Percentiles rank a stretch among this genome's conserved stretches.
These are phyloP conservation scores for Neonectria sp. DNA, from an alignment of 2,329 filamentous ascomycete genomes.

Conservation along the genomic window DNA sequence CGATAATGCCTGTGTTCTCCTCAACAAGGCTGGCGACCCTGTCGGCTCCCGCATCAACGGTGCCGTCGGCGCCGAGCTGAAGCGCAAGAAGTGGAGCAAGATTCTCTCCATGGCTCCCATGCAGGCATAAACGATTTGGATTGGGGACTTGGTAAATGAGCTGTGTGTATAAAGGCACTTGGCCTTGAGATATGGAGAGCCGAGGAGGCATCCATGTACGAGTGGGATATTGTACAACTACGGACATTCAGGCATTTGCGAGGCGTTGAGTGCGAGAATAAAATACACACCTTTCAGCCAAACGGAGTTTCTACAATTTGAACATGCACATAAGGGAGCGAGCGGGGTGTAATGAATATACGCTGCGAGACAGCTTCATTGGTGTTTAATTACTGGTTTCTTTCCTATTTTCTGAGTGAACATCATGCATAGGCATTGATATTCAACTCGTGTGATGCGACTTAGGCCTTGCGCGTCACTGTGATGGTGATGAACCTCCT, in stretches of 20 bases:
- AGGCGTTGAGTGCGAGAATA: slow-evolving; percentile 52
- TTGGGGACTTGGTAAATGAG: slow-evolving; percentile 7
- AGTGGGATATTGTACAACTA: slow-evolving; percentile 53
- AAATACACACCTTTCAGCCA: slow-evolving; percentile 46
- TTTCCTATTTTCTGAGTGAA: slow-evolving; percentile 9
- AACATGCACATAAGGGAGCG: slow-evolving; percentile 23
- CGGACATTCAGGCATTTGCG: slow-evolving; percentile 52
- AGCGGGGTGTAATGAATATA: neutral
- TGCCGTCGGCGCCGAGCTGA: slow-evolving; percentile 90
- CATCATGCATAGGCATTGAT: slow-evolving; percentile 24
- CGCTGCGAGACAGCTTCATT: slow-evolving; percentile 1
- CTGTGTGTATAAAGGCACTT: slow-evolving; percentile 35
- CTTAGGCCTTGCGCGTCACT: slow-evolving; percentile 23
- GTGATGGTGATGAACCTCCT: slow-evolving; percentile 29
- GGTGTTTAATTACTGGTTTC: neutral
- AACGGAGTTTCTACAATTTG: slow-evolving; percentile 13
- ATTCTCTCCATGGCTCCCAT: slow-evolving; percentile 93
- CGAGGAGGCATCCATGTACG: slow-evolving; percentile 39
- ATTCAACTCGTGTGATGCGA: slow-evolving; percentile 17
- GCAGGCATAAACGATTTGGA: slow-evolving; percentile 61
- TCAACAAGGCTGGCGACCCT: slow-evolving; percentile 97
- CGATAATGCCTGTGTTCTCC: slow-evolving; percentile 97
- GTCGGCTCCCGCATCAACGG: slow-evolving; percentile 94
- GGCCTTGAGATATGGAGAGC: slow-evolving; percentile 12
- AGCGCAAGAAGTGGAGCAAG: slow-evolving; percentile 97